Evolutionary conservation across 768 basidiomycete genomes (phyloP), one percentile per base, ranked within the genome.

Genomic region (Agrocybe pediades): DNA sequence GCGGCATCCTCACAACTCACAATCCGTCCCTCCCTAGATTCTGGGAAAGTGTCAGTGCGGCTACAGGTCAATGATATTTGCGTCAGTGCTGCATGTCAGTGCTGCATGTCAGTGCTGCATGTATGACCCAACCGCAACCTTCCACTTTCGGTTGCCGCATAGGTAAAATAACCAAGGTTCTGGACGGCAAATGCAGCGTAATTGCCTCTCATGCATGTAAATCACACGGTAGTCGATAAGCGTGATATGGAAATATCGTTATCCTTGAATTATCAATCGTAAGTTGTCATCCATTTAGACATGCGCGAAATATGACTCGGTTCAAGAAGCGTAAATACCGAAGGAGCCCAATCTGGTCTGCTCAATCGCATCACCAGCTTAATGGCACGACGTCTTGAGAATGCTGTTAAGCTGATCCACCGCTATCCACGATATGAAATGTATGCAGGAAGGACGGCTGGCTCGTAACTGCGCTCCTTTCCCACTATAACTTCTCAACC

Each of bases 11-110:
- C 13, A 36, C 11, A 13, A 36, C 11, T 15, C 33, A 11, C 33
- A 15, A 13, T 15, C 27, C 4, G 5, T 36, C 42, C 16, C 6
- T 8, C n/a, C n/a, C n/a, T 39, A 56, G 50, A 5, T 56, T 56
- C 39, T 56, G 55, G 50, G 55, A 47, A 26, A 48, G 50, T 30
- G 55, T 56, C 9, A 42, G 50, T 23, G 27, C 45, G 17, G 45
- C 51, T 16, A 51, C 50, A 30, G 55, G 33, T 17, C 55, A 56
- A 41, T 56, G 23, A 47, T 9, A n/a, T 15, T 9, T 27, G 5
- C 16, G 45, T 17, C 7, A 7, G n/a, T 13, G 6, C 43, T 20
- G 20, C 8, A 25, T 23, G 9, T 29, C 26, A 8, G 19, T 29
- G 6, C 43, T 20, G 20, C 8, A 25, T 23, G 9, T 29, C 26